Evolutionary conservation across 805 yeast genomes (phyloP).

Genomic region (Lipomyces anomalus): DNA sequence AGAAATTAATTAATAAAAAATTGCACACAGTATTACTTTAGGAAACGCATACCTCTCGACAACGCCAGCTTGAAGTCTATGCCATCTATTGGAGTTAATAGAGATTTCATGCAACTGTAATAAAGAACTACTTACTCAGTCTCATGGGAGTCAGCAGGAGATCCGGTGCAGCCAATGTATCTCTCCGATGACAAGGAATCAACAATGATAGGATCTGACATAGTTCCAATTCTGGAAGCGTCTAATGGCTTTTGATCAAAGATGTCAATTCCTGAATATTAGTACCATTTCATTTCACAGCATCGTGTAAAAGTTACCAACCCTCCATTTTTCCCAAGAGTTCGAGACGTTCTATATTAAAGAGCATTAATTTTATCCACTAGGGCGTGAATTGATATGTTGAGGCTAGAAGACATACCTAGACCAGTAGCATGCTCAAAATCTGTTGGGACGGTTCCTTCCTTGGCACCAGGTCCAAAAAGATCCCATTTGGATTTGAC

Average conservation of each 20-base stretch:
- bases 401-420: conserved; percentile 17
- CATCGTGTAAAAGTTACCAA: no score
- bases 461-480: conserved; percentile 85
- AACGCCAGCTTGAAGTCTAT: no score
- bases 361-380: neutral
- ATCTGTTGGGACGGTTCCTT: conserved; percentile 86
- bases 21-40: no score
- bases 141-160: conserved; percentile 87
- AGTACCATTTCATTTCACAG: no score
- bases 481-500: conserved; percentile 72
- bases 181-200: conserved; percentile 59
- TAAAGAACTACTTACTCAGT: conserved; percentile 90
- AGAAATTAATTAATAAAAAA: no score
- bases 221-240: conserved; percentile 82
- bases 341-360: conserved; percentile 72
- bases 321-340: conserved; percentile 88
- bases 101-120: no score
- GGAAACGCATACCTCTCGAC: no score
- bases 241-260: conserved; percentile 81
- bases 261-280: conserved; percentile 89
- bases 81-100: no score
- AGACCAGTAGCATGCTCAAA: conserved; percentile 97
- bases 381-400: conserved; percentile 1
- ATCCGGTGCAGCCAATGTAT: conserved; percentile 95
- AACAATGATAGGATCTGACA: conserved; percentile 79